phyloP scores from a whole-genome alignment of 1,139 yeast species.

The Geotrichum armillariae region DNA sequence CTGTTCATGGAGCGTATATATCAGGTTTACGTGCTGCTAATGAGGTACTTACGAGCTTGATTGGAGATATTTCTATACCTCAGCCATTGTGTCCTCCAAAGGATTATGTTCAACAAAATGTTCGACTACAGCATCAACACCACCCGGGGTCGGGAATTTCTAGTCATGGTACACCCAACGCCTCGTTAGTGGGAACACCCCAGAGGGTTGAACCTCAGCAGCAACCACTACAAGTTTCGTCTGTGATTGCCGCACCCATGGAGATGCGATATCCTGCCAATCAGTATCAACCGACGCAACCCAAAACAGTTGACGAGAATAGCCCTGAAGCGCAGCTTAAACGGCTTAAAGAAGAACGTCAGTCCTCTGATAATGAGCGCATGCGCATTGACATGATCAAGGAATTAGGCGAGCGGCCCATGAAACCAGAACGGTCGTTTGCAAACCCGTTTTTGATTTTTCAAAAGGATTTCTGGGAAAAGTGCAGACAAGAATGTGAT shows the following conservation, averaged over 20 bases:
- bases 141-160: conserved; percentile 12
- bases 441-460: conserved; percentile 47
- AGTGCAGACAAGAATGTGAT: conserved; percentile 42
- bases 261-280: conserved; percentile 7
- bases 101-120: conserved; percentile 21
- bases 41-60: conserved; percentile 42
- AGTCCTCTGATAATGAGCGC: conserved; percentile 37
- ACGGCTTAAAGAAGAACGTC: conserved; percentile 30
- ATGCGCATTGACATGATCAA: conserved; percentile 38
- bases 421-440: conserved; percentile 42
- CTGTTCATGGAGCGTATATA: conserved; percentile 48
- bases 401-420: conserved; percentile 43
- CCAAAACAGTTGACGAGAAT: conserved; percentile 8
- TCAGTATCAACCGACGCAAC: conserved; percentile 1
- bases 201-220: conserved; percentile 3
- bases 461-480: conserved; percentile 47
- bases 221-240: conserved; percentile 15
- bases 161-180: conserved; percentile 16
- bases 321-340: conserved; percentile 26
- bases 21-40: conserved; percentile 46
- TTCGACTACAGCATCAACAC: conserved; percentile 4
- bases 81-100: conserved; percentile 40
- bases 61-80: conserved; percentile 44
- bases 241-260: conserved; percentile 8
- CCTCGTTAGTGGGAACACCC: conserved; percentile 18